Conservation (phyloP, 1,284 basidiomycete genomes). For the Amylostereum areolatum region DNA sequence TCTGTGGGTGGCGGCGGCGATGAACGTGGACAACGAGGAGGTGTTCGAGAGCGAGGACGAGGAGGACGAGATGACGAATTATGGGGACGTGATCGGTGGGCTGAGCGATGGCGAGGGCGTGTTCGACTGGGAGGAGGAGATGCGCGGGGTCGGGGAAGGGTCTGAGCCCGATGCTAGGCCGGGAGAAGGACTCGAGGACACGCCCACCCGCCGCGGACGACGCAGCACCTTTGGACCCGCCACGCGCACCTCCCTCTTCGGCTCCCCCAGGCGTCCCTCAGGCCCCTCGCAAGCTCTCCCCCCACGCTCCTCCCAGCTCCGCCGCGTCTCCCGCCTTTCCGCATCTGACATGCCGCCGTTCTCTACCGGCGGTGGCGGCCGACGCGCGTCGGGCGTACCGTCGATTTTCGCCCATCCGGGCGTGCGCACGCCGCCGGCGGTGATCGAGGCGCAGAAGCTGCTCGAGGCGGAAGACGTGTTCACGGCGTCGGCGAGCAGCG, state of each 20-base stretch:
- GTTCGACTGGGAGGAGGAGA: conserved; percentile 24
- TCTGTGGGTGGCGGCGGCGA: conserved; percentile 90
- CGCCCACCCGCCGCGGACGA: conserved; percentile 9
- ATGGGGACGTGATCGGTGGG: conserved; percentile 19
- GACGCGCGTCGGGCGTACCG: conserved; percentile 52
- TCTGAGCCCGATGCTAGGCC: conserved; percentile 28
- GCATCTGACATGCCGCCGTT: neutral
- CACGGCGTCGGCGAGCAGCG: conserved; percentile 3
- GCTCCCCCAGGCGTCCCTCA: neutral
- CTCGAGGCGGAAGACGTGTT: conserved; percentile 32
- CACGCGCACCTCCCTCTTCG: neutral
- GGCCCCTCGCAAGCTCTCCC: neutral
- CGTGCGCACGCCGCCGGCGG: conserved; percentile 65
- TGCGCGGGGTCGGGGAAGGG: conserved; percentile 21
- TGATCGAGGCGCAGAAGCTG: conserved; percentile 61
- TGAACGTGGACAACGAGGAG: conserved; percentile 83
- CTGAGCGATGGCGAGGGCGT: conserved; percentile 19
- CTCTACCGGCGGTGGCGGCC: conserved; percentile 9
- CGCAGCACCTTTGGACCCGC: too few relatives aligned
- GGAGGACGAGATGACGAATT: conserved; percentile 30
- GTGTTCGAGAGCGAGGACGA: conserved; percentile 54
- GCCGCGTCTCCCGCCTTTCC: neutral
- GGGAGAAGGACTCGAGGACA: conserved; percentile 18
- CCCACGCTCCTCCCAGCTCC: too few relatives aligned
- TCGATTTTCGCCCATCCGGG: conserved; percentile 79